phyloP scores from a whole-genome alignment of 805 yeast genomes.

The Kazachstania taianensis region DNA sequence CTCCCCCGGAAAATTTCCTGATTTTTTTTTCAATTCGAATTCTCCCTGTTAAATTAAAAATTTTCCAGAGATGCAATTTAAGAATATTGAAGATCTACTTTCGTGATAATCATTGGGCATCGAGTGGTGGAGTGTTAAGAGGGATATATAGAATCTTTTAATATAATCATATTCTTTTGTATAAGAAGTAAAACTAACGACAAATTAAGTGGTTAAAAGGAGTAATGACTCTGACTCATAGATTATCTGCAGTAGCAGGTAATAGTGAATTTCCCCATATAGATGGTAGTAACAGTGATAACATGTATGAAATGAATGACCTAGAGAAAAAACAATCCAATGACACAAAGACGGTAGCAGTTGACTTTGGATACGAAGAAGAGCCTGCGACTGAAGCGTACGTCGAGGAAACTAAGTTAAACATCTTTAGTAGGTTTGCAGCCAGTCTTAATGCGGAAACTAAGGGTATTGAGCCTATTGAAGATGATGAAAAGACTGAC shows the following conservation, averaged over 20 bases:
- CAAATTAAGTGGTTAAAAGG: no score
- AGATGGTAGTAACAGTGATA: neutral
- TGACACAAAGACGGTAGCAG: slow-evolving; percentile 5
- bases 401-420: slow-evolving; percentile 9
- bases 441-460: slow-evolving; percentile 37
- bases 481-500: slow-evolving; percentile 68
- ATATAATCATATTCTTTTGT: no score
- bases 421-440: slow-evolving; percentile 17
- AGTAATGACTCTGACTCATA: slow-evolving; percentile 7
- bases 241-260: slow-evolving; percentile 6
- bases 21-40: no score
- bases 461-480: slow-evolving; percentile 71
- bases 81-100: no score
- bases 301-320: slow-evolving; percentile 4
- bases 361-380: slow-evolving; percentile 3
- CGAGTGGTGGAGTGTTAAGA: no score
- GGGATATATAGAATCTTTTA: no score
- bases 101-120: no score
- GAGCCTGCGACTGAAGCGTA: slow-evolving; percentile 6
- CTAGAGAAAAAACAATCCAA: slow-evolving; percentile 6
- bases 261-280: slow-evolving; percentile 2
- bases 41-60: no score
- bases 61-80: no score
- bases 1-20: no score
- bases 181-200: no score